Evolutionary conservation across 2,329 filamentous ascomycete genomes (phyloP).

Genomic region (Dactylonectria macrodidyma): DNA sequence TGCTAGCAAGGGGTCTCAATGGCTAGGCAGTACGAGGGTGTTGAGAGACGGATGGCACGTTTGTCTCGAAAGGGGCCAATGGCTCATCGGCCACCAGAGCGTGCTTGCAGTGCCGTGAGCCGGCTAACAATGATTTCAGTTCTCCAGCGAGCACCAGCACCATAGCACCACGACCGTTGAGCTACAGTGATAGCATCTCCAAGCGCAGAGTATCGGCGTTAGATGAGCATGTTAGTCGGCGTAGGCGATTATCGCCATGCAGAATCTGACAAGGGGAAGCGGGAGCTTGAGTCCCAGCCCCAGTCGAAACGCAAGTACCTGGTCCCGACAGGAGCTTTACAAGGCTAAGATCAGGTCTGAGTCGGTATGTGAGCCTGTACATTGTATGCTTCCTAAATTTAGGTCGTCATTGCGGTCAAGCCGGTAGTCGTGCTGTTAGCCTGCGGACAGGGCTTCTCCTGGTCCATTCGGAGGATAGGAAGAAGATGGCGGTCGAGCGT

Average conservation of each 20-base stretch:
- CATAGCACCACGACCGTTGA: neutral
- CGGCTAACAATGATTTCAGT: neutral
- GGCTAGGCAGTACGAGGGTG: slow-evolving; percentile 3
- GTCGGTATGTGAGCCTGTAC: neutral
- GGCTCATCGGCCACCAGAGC: neutral
- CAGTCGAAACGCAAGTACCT: neutral
- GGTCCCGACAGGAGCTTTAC: neutral
- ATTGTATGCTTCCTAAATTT: neutral
- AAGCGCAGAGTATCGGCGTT: neutral
- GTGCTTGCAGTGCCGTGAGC: neutral
- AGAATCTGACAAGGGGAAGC: neutral
- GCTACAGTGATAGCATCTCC: neutral
- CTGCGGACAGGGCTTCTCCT: neutral
- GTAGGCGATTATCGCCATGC: neutral
- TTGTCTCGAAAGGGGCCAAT: neutral
- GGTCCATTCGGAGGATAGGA: slow-evolving; percentile 3
- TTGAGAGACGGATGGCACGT: slow-evolving; percentile 8
- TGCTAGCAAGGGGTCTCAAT: neutral
- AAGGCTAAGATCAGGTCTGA: neutral
- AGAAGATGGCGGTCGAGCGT: neutral
- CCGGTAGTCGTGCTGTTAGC: neutral
- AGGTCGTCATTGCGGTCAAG: neutral
- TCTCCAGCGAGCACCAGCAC: neutral
- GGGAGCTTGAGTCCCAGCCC: neutral
- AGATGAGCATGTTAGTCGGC: neutral